These are phyloP conservation scores for Sarocladiaceae sp. DNA, from an alignment of 2,329 filamentous ascomycete species.

Conservation along the genomic window DNA sequence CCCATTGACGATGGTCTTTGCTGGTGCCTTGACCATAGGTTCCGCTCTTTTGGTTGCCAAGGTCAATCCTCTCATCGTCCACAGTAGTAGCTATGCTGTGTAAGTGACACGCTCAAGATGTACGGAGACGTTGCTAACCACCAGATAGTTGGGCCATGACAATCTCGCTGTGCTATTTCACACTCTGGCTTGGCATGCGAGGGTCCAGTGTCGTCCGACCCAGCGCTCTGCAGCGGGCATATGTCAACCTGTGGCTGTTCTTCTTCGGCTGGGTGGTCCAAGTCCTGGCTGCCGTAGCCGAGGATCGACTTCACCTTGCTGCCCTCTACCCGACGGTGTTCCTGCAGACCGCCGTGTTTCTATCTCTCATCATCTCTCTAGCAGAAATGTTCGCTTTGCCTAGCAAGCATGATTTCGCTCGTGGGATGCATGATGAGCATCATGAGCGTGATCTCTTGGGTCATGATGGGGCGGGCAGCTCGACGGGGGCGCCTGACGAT, in stretches of 20 bases:
- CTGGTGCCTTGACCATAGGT: conserved; percentile 62
- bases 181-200: conserved; percentile 76
- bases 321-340: conserved; percentile 78
- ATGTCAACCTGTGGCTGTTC: conserved; percentile 80
- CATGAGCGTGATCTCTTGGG: conserved; percentile 29
- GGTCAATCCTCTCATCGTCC: conserved; percentile 84
- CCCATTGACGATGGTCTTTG: conserved; percentile 64
- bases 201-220: conserved; percentile 75
- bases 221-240: conserved; percentile 77
- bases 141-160: conserved; percentile 68
- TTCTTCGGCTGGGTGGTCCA: conserved; percentile 65
- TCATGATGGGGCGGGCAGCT: conserved; percentile 3
- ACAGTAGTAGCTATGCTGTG: conserved; percentile 80
- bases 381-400: conserved; percentile 74
- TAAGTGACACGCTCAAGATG: conserved; percentile 22
- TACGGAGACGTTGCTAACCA: conserved; percentile 12
- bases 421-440: conserved; percentile 45
- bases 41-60: conserved; percentile 67
- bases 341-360: conserved; percentile 67
- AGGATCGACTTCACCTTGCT: conserved; percentile 65
- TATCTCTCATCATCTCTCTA: conserved; percentile 69
- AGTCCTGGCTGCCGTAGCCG: conserved; percentile 66
- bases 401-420: conserved; percentile 63
- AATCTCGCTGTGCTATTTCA: conserved; percentile 69
- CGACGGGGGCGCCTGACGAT: conserved; percentile 11